phyloP scores from a whole-genome alignment of 192 early-diverging fungal species.

The Funneliformis mosseae region DNA sequence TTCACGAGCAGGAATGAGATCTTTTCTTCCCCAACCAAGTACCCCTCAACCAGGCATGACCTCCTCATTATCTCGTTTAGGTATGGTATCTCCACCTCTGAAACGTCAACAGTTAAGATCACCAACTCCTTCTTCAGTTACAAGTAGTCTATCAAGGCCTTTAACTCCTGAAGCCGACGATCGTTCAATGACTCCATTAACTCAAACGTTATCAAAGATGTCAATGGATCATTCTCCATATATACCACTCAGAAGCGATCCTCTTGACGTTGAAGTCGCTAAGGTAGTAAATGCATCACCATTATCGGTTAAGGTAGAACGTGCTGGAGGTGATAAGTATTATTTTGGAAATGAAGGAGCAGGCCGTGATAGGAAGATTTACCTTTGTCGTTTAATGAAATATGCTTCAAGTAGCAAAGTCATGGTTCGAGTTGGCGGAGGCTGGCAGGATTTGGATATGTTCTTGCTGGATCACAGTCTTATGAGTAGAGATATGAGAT shows the following conservation, averaged over 20 bases:
- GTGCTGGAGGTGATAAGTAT: slow-evolving; percentile 44
- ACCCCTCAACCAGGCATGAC: slow-evolving; percentile 27
- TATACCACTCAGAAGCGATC: slow-evolving; percentile 45
- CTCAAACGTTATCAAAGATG: slow-evolving; percentile 19
- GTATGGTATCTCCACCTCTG: slow-evolving; percentile 10
- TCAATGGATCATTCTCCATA: slow-evolving; percentile 43
- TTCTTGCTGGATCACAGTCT: slow-evolving; percentile 60
- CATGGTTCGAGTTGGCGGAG: slow-evolving; percentile 60
- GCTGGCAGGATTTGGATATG: slow-evolving; percentile 65
- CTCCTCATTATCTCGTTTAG: background rate
- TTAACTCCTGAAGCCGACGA: slow-evolving; percentile 20
- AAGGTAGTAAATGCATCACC: slow-evolving; percentile 55
- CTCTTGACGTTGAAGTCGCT: slow-evolving; percentile 56
- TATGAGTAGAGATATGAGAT: slow-evolving; percentile 3
- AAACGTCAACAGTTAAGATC: background rate
- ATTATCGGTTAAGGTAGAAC: slow-evolving; percentile 50
- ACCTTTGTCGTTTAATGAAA: slow-evolving; percentile 48
- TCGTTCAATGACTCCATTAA: slow-evolving; percentile 12
- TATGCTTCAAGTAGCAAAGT: slow-evolving; percentile 52
- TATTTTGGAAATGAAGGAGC: slow-evolving; percentile 52
- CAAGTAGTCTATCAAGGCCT: slow-evolving; percentile 9
- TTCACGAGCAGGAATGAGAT: slow-evolving; percentile 24
- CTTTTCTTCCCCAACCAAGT: slow-evolving; percentile 6
- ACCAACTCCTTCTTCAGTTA: slow-evolving; percentile 20
- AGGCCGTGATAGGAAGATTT: slow-evolving; percentile 49